phyloP scores from a whole-genome alignment of 352 stramenopile species.

The Bremia lactucae region DNA sequence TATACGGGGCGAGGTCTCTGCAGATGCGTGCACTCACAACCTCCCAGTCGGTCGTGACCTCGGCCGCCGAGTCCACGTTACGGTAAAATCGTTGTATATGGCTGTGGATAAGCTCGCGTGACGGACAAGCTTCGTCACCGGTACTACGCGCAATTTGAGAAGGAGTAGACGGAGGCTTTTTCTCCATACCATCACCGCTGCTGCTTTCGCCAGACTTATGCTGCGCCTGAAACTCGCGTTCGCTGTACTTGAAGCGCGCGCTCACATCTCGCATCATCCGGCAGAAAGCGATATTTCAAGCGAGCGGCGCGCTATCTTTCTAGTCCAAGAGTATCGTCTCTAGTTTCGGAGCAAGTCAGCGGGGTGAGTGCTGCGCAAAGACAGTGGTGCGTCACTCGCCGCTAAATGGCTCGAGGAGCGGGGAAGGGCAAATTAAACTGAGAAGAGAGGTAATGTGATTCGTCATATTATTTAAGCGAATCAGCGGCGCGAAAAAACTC shows the following conservation, averaged over 20 bases:
- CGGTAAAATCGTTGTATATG: constrained; percentile 46
- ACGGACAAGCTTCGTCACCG: constrained; percentile 22
- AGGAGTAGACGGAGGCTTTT: constrained; percentile 14
- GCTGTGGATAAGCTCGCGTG: constrained; percentile 54
- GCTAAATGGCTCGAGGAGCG: constrained; percentile 15
- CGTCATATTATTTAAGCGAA: no score
- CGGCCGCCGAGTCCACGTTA: constrained; percentile 22
- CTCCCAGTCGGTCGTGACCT: constrained; percentile 18
- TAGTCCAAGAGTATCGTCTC: background rate
- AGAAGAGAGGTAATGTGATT: no score
- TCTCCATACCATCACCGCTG: constrained; percentile 17
- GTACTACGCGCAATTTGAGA: background rate
- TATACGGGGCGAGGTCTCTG: constrained; percentile 44
- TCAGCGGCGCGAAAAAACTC: no score
- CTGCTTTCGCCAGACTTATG: constrained; percentile 7
- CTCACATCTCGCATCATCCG: constrained; percentile 54
- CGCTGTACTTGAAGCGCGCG: constrained; percentile 65
- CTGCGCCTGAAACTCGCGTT: constrained; percentile 22
- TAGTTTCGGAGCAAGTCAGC: constrained; percentile 6
- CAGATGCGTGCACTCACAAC: constrained; percentile 38
- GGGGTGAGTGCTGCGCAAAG: constrained; percentile 5
- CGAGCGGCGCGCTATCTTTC: background rate
- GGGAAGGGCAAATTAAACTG: no score
- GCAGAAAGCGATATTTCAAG: background rate
- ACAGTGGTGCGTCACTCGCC: constrained; percentile 18